Evolutionary conservation across 768 basidiomycete species (phyloP).

Genomic region (Obba rivulosa): DNA sequence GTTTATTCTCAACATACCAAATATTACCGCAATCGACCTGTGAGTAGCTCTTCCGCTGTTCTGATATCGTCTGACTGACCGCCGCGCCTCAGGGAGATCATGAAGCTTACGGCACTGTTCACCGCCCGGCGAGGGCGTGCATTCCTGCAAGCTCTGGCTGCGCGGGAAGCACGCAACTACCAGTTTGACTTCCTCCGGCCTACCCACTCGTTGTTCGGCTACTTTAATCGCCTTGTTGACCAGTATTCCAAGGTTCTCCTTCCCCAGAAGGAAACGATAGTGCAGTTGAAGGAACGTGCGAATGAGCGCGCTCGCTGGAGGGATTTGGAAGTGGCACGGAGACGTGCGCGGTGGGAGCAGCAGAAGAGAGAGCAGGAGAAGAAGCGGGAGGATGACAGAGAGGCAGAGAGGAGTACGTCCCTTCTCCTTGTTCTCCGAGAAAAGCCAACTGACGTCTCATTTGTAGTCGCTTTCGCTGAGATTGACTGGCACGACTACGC

Average conservation of each 20-base stretch:
- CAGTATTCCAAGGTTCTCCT: slow-evolving; percentile 90
- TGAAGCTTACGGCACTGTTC: slow-evolving; percentile 94
- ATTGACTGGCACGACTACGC: slow-evolving; percentile 99
- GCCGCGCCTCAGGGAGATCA: slow-evolving; percentile 65
- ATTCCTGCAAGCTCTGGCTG: slow-evolving; percentile 81
- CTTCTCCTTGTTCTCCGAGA: not conserved
- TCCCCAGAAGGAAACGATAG: slow-evolving; percentile 71
- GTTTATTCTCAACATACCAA: slow-evolving; percentile 83
- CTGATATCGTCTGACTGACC: slow-evolving; percentile 1
- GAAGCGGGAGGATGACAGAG: slow-evolving; percentile 84
- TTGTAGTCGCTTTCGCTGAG: slow-evolving; percentile 82
- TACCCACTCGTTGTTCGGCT: slow-evolving; percentile 91
- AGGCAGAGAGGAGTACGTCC: slow-evolving; percentile 80
- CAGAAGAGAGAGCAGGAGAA: slow-evolving; percentile 80
- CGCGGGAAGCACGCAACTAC: slow-evolving; percentile 89
- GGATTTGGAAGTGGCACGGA: slow-evolving; percentile 67
- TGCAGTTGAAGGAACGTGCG: slow-evolving; percentile 59
- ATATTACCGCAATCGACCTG: slow-evolving; percentile 87
- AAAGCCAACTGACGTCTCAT: slow-evolving; percentile 2
- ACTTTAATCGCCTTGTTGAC: slow-evolving; percentile 96
- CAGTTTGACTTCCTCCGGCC: slow-evolving; percentile 98
- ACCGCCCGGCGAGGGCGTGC: slow-evolving; percentile 85
- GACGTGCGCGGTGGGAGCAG: slow-evolving; percentile 86
- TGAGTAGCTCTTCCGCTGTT: slow-evolving; percentile 37
- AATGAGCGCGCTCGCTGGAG: slow-evolving; percentile 69